A percentile compares a stretch with the other conserved stretches of the same genome.
phyloP scores from a whole-genome alignment of 2,329 filamentous ascomycete species.

The Pseudocercospora macadamiae region DNA sequence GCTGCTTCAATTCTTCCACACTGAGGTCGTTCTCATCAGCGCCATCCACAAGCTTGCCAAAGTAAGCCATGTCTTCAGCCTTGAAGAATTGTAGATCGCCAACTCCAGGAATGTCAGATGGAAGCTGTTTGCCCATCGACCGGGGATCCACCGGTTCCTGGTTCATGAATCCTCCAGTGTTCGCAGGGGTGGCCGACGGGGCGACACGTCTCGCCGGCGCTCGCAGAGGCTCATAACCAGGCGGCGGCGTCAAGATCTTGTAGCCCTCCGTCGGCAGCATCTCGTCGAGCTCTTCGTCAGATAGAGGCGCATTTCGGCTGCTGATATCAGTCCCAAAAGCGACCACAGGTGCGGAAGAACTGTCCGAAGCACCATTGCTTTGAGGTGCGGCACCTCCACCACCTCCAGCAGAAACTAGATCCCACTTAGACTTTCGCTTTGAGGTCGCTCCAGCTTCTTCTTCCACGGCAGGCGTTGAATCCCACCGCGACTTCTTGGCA shows the following conservation, averaged over 20 bases:
- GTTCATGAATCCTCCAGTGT: conserved; percentile 88
- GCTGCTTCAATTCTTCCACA: conserved; percentile 94
- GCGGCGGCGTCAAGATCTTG: conserved; percentile 85
- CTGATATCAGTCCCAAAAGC: conserved; percentile 81
- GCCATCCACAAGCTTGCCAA: conserved; percentile 93
- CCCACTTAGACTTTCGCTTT: conserved; percentile 86
- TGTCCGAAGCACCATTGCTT: conserved; percentile 40
- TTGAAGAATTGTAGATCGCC: conserved; percentile 98
- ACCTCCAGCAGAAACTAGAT: conserved; percentile 72
- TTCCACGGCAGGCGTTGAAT: conserved; percentile 65
- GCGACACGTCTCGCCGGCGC: conserved; percentile 75
- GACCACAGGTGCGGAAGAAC: conserved; percentile 36
- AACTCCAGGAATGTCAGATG: conserved; percentile 93
- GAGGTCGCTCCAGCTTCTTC: conserved; percentile 58
- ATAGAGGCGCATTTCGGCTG: conserved; percentile 76
- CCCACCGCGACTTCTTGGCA: conserved; percentile 81
- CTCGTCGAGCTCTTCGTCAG: conserved; percentile 90
- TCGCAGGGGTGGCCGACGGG: conserved; percentile 69
- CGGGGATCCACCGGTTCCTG: conserved; percentile 88
- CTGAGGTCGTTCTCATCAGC: conserved; percentile 88
- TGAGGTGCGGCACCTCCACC: conserved; percentile 67
- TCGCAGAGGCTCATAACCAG: conserved; percentile 84
- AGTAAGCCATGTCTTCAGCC: conserved; percentile 97
- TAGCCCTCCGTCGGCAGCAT: conserved; percentile 92
- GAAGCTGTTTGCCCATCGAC: conserved; percentile 83